Conservation (phyloP, 139 green algal species). For the Chlamydomonas eustigma region DNA sequence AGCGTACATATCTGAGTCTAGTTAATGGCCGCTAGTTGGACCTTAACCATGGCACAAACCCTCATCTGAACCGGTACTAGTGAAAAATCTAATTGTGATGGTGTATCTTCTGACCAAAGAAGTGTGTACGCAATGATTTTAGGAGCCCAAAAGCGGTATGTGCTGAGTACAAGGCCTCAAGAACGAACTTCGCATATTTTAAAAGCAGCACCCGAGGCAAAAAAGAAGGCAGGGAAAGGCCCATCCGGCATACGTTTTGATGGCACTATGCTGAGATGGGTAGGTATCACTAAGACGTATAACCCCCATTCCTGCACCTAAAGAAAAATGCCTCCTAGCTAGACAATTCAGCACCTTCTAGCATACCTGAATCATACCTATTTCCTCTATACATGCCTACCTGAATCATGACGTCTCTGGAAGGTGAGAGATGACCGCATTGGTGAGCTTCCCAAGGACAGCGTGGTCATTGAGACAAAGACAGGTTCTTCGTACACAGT, state of each 20-base stretch:
- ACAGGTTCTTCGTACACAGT: conserved; percentile 43
- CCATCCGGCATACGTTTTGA: conserved; percentile 9
- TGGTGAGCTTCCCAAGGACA: conserved; percentile 1
- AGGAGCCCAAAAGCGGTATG: too few relatives aligned
- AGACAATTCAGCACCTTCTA: neutral
- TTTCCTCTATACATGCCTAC: neutral
- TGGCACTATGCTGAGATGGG: conserved; percentile 10
- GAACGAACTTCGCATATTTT: too few relatives aligned
- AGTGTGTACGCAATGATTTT: too few relatives aligned
- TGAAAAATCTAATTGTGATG: too few relatives aligned
- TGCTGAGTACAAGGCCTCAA: too few relatives aligned
- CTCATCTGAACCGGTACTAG: too few relatives aligned
- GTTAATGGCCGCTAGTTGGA: too few relatives aligned
- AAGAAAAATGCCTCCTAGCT: neutral
- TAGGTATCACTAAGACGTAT: neutral
- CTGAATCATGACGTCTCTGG: neutral
- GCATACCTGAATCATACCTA: neutral
- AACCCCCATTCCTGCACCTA: neutral
- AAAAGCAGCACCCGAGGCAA: too few relatives aligned
- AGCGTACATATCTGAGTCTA: too few relatives aligned
- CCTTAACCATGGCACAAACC: too few relatives aligned
- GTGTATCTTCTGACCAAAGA: too few relatives aligned
- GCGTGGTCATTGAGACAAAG: conserved; percentile 20
- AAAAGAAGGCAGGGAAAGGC: too few relatives aligned
- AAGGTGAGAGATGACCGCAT: conserved; percentile 26